Conservation (phyloP, 805 yeast genomes). For the Candida coquimbonensis region DNA sequence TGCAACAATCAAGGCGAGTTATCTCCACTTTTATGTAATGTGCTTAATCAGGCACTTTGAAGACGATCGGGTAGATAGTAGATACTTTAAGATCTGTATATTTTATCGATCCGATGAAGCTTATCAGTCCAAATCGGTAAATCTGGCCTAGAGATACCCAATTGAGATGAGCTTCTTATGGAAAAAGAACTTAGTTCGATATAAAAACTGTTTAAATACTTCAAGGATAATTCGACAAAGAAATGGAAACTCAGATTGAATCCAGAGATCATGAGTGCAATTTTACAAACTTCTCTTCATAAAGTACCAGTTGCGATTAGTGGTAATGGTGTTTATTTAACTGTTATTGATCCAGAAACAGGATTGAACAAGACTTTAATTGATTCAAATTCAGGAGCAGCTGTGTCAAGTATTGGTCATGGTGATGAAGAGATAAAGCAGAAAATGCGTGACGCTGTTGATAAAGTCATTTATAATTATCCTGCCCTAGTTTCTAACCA, state of each 20-base stretch:
- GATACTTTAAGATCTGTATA: too few relatives aligned
- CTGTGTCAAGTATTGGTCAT: slow-evolving; percentile 44
- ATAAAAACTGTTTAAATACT: too few relatives aligned
- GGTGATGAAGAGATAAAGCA: slow-evolving; percentile 33
- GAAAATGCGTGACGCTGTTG: slow-evolving; percentile 33
- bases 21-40: too few relatives aligned
- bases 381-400: slow-evolving; percentile 45
- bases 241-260: neutral
- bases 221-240: neutral
- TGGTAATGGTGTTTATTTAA: neutral
- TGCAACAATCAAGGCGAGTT: too few relatives aligned
- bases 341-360: neutral
- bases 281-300: neutral
- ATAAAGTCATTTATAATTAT: slow-evolving; percentile 31
- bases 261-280: neutral
- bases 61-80: too few relatives aligned
- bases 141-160: too few relatives aligned
- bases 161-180: too few relatives aligned
- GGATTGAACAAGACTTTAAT: neutral
- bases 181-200: too few relatives aligned
- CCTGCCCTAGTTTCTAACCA: slow-evolving; percentile 25
- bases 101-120: too few relatives aligned
- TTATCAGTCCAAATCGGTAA: too few relatives aligned
- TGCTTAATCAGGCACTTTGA: too few relatives aligned
- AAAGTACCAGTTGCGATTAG: neutral